Evolutionary conservation across 179 eudicot genomes (phyloP).

Genomic region (Vitellaria paradoxa): DNA sequence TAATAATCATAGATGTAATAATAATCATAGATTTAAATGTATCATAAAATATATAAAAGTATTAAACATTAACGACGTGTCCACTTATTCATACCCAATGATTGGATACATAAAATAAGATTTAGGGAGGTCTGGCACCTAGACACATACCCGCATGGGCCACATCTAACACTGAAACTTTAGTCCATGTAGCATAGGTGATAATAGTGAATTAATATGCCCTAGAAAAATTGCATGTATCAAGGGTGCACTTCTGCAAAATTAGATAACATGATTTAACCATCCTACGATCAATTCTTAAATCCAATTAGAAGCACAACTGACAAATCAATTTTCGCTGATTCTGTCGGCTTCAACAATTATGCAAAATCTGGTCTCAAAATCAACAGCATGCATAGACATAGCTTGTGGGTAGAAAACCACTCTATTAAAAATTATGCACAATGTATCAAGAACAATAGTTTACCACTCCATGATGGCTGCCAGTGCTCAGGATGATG

Average conservation of each 20-base stretch:
- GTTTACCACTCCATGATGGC: constrained; percentile 98
- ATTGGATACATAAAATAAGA: no score
- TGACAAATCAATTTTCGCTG: not conserved
- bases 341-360: not conserved
- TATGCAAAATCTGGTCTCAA: not conserved
- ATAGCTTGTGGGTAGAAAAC: not conserved
- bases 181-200: not conserved
- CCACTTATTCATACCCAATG: no score
- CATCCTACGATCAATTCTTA: no score
- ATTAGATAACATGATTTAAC: not conserved
- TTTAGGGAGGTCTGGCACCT: no score
- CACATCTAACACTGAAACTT: no score
- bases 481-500: constrained; percentile 99
- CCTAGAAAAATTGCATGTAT: not conserved
- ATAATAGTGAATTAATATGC: not conserved
- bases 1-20: no score
- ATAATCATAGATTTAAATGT: no score
- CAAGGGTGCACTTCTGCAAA: not conserved
- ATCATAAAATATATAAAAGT: no score
- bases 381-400: not conserved
- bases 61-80: no score
- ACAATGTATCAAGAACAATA: not conserved
- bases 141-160: no score
- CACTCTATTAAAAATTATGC: not conserved
- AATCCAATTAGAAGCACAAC: not conserved